Evolutionary conservation across 257 asterid genomes (phyloP).

Genomic region (Eustoma russellianum): DNA sequence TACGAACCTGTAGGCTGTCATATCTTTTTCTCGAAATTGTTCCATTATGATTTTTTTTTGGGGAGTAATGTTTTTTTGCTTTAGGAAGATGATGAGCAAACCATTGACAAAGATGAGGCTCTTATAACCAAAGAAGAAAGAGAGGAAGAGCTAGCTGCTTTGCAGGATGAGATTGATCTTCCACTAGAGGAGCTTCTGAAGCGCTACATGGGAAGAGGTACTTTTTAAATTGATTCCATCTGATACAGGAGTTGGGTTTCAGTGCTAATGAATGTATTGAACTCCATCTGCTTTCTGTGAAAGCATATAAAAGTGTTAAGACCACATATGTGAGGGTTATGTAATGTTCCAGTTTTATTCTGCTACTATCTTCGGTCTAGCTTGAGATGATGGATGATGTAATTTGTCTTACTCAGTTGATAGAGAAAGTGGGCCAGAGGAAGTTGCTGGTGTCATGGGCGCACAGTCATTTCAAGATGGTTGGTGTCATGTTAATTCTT

Average conservation of each 20-base stretch:
- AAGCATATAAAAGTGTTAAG: no score
- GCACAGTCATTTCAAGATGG: slow-evolving; percentile 29
- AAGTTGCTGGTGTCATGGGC: slow-evolving; percentile 22
- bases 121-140: slow-evolving; percentile 88
- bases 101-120: slow-evolving; percentile 93
- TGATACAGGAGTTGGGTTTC: no score
- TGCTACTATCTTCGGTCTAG: no score
- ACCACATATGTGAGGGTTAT: no score
- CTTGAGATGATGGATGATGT: no score
- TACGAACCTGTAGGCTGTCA: neutral
- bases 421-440: slow-evolving; percentile 36
- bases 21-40: neutral
- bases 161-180: slow-evolving; percentile 69
- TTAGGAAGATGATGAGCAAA: slow-evolving; percentile 98
- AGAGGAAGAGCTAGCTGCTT: slow-evolving; percentile 82
- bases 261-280: no score
- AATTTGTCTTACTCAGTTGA: slow-evolving; percentile 29
- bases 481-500: slow-evolving; percentile 18
- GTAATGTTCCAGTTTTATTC: no score
- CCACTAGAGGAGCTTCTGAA: slow-evolving; percentile 86
- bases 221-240: slow-evolving; percentile 2
- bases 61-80: slow-evolving; percentile 22
- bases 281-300: no score
- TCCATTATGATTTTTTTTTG: neutral
- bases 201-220: slow-evolving; percentile 72